Evolutionary conservation across 1,284 basidiomycete species (phyloP), one percentile per base, ranked within the genome.

Genomic region (Fistulina hepatica): DNA sequence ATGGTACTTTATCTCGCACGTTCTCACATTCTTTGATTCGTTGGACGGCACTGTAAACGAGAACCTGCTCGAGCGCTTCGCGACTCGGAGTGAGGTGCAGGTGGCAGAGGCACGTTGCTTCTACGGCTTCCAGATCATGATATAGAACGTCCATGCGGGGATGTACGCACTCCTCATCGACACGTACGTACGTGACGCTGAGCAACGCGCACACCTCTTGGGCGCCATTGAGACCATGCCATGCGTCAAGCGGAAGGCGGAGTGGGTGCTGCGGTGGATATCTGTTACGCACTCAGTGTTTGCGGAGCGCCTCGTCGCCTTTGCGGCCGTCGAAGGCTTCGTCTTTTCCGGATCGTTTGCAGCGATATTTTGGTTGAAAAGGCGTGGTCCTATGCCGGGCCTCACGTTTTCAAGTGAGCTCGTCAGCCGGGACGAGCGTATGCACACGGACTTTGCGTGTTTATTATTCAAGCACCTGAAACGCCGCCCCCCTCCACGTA

Each of bases 61-160:
- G 58, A 81, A 81, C 64, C 58, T 81, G 12, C 66, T 80, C 44
- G 75, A 78, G 63, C 67, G 76, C 43, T 81, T 76, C 62, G 71
- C 68, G 41, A n/a, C n/a, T n/a, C n/a, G n/a, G n/a, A 58, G 61
- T 37, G 77, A 81, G 53, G 76, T 80, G 8, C 74, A 78, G 56
- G 67, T 67, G 33, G 71, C 76, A 44, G 77, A 81, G 60, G 76
- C 76, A 34, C 70, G 76, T 41, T 77, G 73, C 58, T 81, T 80
- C 61, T 81, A 81, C 59, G 76, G 76, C 41, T 80, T 80, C 67
- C 77, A 80, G 56, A 78, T 79, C 60, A 78, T 78, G 76, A 80
- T 81, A 74, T 76, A 81, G 56, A 71, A 71, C 56, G 68, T 73
- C 37, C 70, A 73, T 56, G 76, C 75, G 19, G 76, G 80, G 56